phyloP scores from a whole-genome alignment of 2,329 filamentous ascomycete species.

The Colletotrichum cereale region DNA sequence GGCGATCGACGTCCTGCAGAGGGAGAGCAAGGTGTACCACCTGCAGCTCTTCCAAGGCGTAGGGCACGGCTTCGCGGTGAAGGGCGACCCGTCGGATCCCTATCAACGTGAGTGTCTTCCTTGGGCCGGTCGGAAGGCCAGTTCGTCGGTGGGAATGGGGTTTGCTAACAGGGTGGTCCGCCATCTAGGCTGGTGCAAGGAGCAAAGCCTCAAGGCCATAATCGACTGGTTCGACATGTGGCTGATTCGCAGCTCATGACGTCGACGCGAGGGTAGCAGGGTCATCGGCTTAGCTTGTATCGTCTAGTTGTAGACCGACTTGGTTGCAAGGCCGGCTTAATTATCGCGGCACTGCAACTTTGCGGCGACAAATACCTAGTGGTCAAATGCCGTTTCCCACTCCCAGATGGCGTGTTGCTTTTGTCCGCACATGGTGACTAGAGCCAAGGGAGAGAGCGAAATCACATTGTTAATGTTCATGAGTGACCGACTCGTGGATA shows the following conservation, averaged over 20 bases:
- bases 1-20: conserved; percentile 58
- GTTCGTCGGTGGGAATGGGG: conserved; percentile 45
- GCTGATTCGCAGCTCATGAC: conserved; percentile 35
- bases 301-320: not conserved
- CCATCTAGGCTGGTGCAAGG: conserved; percentile 47
- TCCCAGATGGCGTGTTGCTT: not conserved
- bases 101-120: conserved; percentile 27
- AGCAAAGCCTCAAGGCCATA: conserved; percentile 47
- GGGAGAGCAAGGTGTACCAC: conserved; percentile 64
- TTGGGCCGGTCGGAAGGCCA: accelerated
- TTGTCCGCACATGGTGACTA: not conserved
- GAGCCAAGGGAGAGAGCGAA: not conserved
- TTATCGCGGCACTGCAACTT: not conserved
- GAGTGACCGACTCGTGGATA: not conserved
- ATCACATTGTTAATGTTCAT: not conserved
- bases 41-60: conserved; percentile 73
- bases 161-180: conserved; percentile 23
- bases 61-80: conserved; percentile 73
- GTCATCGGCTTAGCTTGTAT: not conserved
- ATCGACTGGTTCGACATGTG: conserved; percentile 48
- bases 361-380: not conserved
- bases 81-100: conserved; percentile 61
- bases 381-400: not conserved
- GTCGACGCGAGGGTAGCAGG: not conserved
- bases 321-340: not conserved